A percentile compares a stretch with the other conserved stretches of the same genome.
These are phyloP conservation scores for Mortierella claussenii DNA, from an alignment of 192 early-diverging fungal species.

Conservation along the genomic window DNA sequence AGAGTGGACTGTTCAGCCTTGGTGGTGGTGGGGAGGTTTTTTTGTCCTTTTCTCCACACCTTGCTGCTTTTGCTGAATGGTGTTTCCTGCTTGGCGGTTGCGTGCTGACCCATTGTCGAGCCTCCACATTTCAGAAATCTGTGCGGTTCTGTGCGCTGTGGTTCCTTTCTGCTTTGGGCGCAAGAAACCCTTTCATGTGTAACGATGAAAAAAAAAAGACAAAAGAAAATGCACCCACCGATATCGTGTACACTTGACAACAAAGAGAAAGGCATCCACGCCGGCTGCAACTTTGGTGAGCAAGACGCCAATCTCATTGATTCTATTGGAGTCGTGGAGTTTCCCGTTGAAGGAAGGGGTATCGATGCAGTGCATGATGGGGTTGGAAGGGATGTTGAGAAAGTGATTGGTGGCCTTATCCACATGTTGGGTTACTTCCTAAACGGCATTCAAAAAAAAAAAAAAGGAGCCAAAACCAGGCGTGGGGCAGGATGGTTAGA, in stretches of 20 bases:
- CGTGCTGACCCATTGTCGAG: no score
- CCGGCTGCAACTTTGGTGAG: slow-evolving; percentile 45
- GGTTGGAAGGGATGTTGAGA: slow-evolving; percentile 45
- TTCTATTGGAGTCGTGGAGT: slow-evolving; percentile 41
- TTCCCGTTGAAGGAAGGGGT: slow-evolving; percentile 56
- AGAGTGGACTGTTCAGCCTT: not conserved
- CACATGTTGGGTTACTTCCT: slow-evolving; percentile 58
- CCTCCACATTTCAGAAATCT: no score
- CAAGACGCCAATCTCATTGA: slow-evolving; percentile 42
- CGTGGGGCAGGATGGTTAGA: no score
- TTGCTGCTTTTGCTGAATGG: no score
- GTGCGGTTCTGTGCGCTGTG: no score
- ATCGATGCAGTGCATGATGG: slow-evolving; percentile 56
- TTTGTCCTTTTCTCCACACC: no score
- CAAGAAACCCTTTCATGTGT: no score
- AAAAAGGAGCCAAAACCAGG: not conserved
- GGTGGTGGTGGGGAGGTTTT: no score
- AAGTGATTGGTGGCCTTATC: slow-evolving; percentile 44
- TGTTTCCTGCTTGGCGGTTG: no score
- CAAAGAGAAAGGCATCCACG: slow-evolving; percentile 54
- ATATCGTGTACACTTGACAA: slow-evolving; percentile 54
- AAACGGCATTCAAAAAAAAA: not conserved
- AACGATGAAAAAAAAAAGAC: not conserved
- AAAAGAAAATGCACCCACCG: slow-evolving; percentile 30
- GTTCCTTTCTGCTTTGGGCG: no score